Conservation (phyloP, 306 rosid genomes). For the Dryas drummondii region DNA sequence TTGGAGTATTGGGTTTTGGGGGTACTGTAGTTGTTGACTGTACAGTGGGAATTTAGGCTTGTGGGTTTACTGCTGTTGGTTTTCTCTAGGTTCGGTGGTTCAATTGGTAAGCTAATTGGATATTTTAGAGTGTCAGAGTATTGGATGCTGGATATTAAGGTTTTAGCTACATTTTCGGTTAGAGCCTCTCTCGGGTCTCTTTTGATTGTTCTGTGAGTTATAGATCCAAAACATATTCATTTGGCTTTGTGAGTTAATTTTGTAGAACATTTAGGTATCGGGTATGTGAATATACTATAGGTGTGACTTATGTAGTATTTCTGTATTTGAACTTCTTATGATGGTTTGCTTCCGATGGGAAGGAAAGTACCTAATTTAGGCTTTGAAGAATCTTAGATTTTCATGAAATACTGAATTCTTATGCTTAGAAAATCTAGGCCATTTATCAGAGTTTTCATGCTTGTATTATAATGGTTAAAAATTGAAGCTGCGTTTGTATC, state of each 20-base stretch:
- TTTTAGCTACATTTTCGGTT: neutral
- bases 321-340: neutral
- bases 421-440: neutral
- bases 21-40: neutral
- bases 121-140: neutral
- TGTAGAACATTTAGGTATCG: neutral
- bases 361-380: neutral
- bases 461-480: neutral
- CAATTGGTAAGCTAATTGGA: conserved; percentile 1
- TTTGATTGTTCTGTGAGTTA: neutral
- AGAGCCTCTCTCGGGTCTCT: neutral
- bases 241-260: neutral
- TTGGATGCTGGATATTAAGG: neutral
- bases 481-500: conserved; percentile 22
- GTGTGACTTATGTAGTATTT: neutral
- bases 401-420: neutral
- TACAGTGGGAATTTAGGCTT: neutral
- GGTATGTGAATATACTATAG: neutral
- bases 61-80: neutral
- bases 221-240: neutral
- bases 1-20: neutral
- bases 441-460: too few relatives aligned
- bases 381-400: neutral
- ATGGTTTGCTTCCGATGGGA: neutral
- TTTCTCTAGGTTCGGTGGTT: neutral